A percentile compares a stretch with the other conserved stretches of the same genome.
These are phyloP conservation scores for Bolboschoenoplectus hybrid DNA, from an alignment of 202 grass and related monocot genomes.

Conservation along the genomic window DNA sequence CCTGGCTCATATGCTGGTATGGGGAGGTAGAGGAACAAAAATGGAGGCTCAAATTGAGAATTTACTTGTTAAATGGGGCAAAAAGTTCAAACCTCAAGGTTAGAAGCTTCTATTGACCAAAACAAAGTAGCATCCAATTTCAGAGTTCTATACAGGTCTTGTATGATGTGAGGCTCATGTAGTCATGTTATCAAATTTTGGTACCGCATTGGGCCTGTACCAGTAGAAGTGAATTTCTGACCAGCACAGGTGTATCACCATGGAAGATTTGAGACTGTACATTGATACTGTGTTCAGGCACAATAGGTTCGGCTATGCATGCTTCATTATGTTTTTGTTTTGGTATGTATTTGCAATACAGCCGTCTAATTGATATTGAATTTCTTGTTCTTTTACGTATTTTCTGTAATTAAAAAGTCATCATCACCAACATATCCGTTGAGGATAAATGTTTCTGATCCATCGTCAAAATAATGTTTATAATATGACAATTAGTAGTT, in stretches of 20 bases:
- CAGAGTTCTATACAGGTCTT: background rate
- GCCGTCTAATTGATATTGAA: background rate
- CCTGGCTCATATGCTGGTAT: constrained; percentile 87
- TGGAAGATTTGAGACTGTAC: background rate
- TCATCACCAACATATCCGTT: background rate
- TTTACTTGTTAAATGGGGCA: constrained; percentile 79
- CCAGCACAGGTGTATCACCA: background rate
- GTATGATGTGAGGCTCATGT: background rate
- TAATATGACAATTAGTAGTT: constrained; percentile 2
- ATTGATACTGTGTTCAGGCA: background rate
- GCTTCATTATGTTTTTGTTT: background rate
- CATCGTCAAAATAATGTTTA: background rate
- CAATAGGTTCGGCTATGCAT: background rate
- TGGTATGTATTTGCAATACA: background rate
- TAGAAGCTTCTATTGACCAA: constrained; percentile 27
- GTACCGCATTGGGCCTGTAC: background rate
- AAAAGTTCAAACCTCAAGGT: constrained; percentile 56
- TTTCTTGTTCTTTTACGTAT: background rate
- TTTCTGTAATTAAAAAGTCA: background rate
- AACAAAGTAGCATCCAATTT: background rate
- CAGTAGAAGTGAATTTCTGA: constrained; percentile 1
- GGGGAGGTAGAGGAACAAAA: constrained; percentile 90
- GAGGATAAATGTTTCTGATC: background rate
- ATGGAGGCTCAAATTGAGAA: constrained; percentile 87
- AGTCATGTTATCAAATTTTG: constrained; percentile 2